phyloP scores from a whole-genome alignment of 495 filamentous ascomycete species.

The Annulohypoxylon bovei region DNA sequence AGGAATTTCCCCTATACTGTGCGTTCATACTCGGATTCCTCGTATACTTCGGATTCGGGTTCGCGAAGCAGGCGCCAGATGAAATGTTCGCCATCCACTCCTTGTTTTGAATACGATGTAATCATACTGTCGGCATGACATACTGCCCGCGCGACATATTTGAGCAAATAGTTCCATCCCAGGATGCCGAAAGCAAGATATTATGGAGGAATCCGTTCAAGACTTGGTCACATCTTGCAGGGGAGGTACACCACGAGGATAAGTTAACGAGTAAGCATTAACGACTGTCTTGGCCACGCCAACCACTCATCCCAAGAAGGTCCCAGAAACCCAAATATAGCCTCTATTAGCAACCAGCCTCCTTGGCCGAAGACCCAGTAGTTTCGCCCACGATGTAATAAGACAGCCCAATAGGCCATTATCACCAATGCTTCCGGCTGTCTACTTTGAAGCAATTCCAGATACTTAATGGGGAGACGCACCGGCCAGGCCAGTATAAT shows the following conservation, averaged over 20 bases:
- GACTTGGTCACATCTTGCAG: neutral
- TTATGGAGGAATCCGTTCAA: neutral
- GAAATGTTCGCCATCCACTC: neutral
- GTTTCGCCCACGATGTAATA: conserved; percentile 47
- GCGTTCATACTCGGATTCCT: neutral
- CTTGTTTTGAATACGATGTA: neutral
- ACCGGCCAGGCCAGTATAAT: neutral
- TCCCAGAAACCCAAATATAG: neutral
- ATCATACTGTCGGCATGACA: neutral
- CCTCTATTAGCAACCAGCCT: conserved; percentile 42
- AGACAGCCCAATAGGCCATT: conserved; percentile 52
- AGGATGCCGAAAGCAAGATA: neutral
- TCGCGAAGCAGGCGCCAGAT: neutral
- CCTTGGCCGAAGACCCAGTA: conserved; percentile 54
- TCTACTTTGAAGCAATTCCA: neutral
- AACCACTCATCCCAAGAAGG: neutral
- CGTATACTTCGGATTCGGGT: neutral
- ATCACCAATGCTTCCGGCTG: conserved; percentile 50
- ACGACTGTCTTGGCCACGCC: neutral
- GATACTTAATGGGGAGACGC: neutral
- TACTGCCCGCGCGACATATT: neutral
- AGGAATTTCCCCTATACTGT: neutral
- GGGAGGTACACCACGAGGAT: neutral
- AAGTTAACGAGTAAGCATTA: neutral
- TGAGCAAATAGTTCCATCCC: neutral